phyloP scores from a whole-genome alignment of 2,329 filamentous ascomycete genomes.

The Rhynchosporium secalis region DNA sequence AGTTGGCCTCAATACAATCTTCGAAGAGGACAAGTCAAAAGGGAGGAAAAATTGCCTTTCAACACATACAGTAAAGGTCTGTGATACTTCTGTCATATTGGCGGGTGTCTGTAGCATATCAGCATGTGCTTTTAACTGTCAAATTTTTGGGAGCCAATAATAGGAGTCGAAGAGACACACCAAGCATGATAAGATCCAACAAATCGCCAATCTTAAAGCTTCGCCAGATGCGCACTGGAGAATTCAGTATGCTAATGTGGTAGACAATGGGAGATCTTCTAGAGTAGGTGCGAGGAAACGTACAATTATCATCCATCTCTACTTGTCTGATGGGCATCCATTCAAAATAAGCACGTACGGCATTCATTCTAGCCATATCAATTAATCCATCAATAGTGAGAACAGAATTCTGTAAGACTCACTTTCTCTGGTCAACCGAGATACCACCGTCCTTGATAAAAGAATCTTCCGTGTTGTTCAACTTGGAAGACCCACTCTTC shows the following conservation, averaged over 20 bases:
- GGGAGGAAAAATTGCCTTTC: not conserved
- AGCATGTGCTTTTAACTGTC: not conserved
- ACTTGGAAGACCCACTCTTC: slow-evolving; percentile 57
- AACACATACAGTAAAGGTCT: slow-evolving; percentile 45
- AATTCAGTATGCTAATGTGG: slow-evolving; percentile 22
- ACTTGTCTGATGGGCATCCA: slow-evolving; percentile 56
- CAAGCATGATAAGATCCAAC: slow-evolving; percentile 67
- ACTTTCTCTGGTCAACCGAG: slow-evolving; percentile 69
- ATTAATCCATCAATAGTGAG: not conserved
- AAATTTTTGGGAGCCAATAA: not conserved
- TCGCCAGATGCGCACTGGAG: slow-evolving; percentile 61
- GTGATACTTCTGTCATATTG: slow-evolving; percentile 69
- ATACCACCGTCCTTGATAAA: slow-evolving; percentile 58
- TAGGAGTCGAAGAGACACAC: slow-evolving; percentile 44
- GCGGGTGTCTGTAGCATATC: slow-evolving; percentile 42
- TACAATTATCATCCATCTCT: slow-evolving; percentile 63
- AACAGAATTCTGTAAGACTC: not conserved
- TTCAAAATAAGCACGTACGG: slow-evolving; percentile 69
- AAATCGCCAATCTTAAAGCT: slow-evolving; percentile 65
- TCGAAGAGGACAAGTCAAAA: not conserved
- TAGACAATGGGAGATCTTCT: slow-evolving; percentile 21
- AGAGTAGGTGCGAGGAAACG: not conserved
- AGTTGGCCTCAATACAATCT: not conserved
- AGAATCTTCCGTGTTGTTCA: slow-evolving; percentile 67
- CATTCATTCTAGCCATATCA: slow-evolving; percentile 52